Evolutionary conservation across 140 eudicot genomes (phyloP).

Genomic region (Flaveria floridana): DNA sequence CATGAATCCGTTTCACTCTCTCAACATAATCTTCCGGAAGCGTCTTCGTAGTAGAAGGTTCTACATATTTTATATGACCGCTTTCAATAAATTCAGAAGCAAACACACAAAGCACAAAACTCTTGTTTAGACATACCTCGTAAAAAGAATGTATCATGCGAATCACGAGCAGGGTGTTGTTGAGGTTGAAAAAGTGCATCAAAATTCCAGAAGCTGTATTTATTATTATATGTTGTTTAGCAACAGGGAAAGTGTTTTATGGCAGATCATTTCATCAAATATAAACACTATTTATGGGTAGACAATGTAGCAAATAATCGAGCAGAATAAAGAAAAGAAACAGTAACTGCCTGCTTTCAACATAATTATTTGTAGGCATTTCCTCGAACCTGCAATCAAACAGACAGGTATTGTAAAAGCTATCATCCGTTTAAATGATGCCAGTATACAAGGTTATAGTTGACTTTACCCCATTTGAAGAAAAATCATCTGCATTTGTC

Average conservation of each 20-base stretch:
- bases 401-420: slow-evolving; percentile 25
- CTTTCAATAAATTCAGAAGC: slow-evolving; percentile 14
- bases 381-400: slow-evolving; percentile 75
- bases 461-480: slow-evolving; percentile 87
- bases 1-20: slow-evolving; percentile 81
- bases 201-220: slow-evolving; percentile 86
- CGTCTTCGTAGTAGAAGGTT: slow-evolving; percentile 76
- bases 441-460: slow-evolving; percentile 5
- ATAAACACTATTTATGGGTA: neutral
- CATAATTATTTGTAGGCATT: slow-evolving; percentile 94
- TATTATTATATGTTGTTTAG: neutral
- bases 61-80: slow-evolving; percentile 35
- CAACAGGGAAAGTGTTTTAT: neutral
- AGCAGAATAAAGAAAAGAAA: slow-evolving; percentile 13
- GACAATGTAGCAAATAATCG: slow-evolving; percentile 1
- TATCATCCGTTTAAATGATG: neutral
- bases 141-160: slow-evolving; percentile 93
- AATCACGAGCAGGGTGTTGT: slow-evolving; percentile 99
- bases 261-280: neutral
- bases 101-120: neutral
- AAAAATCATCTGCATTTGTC: slow-evolving; percentile 79
- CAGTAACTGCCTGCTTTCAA: slow-evolving; percentile 78
- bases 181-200: slow-evolving; percentile 98
- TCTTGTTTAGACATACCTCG: slow-evolving; percentile 46
- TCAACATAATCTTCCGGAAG: slow-evolving; percentile 95